Evolutionary conservation across 1,284 basidiomycete species (phyloP), one percentile per base, ranked within the genome.

Genomic region (Calocybe gambosa): DNA sequence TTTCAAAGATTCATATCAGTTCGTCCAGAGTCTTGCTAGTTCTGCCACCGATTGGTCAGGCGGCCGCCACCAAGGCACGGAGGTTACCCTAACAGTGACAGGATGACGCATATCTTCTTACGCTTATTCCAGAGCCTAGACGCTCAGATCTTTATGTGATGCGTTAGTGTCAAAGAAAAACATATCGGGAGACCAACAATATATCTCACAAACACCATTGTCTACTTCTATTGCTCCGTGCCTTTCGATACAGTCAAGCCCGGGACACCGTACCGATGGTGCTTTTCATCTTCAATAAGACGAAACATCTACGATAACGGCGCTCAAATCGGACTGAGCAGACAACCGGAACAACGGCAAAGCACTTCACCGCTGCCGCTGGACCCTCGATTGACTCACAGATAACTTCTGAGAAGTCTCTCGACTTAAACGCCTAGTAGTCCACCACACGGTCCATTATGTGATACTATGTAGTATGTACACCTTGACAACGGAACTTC

Each of bases 21-120:
- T 18, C n/a, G 15, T n/a, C 12, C 25, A 9, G 25, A 40, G 25
- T 29, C 16, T n/a, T 19, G 1, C 31, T 15, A 31, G 29, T 15
- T 34, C 31, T n/a, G 31, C 31, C 31, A 34, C 31, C 15, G 31
- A 34, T 15, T 13, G 31, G 31, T 16, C 15, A 34, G 31, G 31
- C 15, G 31, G 31, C 31, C 31, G 31, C 31, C n/a, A 34, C 31
- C 4, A 16, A 16, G n/a, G 15, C 31, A 34, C 13, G 15, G 15
- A 34, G 31, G 13, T 8, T 16, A 34, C 31, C 15, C 31, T 34
- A 34, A 34, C 13, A 46, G 37, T 29, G 35, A 46, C 44, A 13
- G 38, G 25, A 48, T 50, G 46, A 50, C 50, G 50, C 50, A 45
- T 44, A 35, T 34, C n/a, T 23, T 25, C 21, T 39, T 21, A 25